Percentiles rank a stretch among this genome's conserved stretches.
Conservation (phyloP, 345 rosid species). For the Sonneratia caseolaris region DNA sequence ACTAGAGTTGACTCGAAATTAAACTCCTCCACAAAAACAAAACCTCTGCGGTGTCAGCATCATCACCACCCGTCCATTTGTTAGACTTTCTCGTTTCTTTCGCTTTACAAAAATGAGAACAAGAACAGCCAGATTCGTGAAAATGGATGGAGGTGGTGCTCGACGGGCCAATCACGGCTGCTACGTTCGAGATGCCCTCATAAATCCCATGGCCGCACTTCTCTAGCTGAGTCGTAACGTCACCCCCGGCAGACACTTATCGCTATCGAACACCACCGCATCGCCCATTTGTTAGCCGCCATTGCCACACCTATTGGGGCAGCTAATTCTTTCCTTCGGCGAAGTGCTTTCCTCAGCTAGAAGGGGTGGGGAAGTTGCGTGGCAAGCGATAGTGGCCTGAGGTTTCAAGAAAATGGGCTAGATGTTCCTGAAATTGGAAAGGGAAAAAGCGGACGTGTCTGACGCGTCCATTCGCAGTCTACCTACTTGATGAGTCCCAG, state of each 20-base stretch:
- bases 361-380: background rate
- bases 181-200: background rate
- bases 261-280: no score
- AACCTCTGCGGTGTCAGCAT: background rate
- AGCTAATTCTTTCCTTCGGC: background rate
- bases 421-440: background rate
- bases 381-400: background rate
- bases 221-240: background rate
- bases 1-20: background rate
- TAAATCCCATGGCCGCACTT: background rate
- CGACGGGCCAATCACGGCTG: background rate
- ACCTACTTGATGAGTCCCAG: background rate
- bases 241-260: background rate
- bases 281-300: no score
- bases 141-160: background rate
- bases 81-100: background rate
- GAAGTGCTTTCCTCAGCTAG: background rate
- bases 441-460: background rate
- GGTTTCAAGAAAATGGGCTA: background rate
- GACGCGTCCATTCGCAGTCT: background rate
- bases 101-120: background rate
- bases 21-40: background rate
- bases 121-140: background rate
- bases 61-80: background rate
- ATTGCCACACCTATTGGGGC: background rate